Conservation (phyloP, 768 basidiomycete genomes). For the Kwoniella sp. region DNA sequence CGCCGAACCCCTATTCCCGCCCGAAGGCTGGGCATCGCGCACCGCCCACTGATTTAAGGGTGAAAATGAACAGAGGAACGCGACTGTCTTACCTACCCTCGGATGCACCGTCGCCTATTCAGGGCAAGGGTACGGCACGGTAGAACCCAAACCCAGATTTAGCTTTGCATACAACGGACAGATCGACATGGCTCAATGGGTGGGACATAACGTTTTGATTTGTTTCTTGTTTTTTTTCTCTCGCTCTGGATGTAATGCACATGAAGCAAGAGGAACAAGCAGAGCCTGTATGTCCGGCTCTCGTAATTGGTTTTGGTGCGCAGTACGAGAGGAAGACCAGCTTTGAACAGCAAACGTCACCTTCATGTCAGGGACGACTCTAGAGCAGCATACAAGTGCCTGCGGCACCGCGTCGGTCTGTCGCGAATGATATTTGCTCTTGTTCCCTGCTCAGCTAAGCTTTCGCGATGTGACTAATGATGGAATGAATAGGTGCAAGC, state of each 20-base stretch:
- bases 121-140: background rate
- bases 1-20: background rate
- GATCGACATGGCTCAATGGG: background rate
- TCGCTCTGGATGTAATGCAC: background rate
- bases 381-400: no score
- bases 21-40: no score
- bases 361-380: background rate
- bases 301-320: background rate
- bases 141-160: background rate
- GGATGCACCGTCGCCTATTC: no score
- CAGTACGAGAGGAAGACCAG: background rate
- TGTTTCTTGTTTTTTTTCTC: background rate
- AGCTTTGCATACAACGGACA: background rate
- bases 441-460: background rate
- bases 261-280: background rate
- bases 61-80: background rate
- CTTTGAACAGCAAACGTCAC: background rate
- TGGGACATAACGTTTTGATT: no score
- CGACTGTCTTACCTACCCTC: background rate
- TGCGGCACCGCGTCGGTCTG: background rate
- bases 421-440: background rate
- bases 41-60: no score
- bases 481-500: conserved; percentile 5
- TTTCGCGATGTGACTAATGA: background rate
- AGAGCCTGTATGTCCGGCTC: background rate